phyloP scores from a whole-genome alignment of 768 basidiomycete genomes.

The Lactifluus echinatus region DNA sequence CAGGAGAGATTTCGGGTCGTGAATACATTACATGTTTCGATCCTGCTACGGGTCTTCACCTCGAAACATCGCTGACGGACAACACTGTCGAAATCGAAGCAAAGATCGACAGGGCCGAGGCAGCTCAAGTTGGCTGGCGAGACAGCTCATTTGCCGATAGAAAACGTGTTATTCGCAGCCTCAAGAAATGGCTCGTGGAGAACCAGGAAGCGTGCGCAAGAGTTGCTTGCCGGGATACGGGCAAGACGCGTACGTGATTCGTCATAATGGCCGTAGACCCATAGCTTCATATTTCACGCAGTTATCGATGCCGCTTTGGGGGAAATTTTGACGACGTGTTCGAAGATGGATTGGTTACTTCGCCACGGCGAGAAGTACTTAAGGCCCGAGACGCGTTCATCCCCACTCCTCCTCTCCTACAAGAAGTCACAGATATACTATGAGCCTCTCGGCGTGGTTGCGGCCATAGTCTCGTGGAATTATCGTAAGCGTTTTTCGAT shows the following conservation, averaged over 20 bases:
- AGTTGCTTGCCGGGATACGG: conserved; percentile 88
- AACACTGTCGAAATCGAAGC: conserved; percentile 55
- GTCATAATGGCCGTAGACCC: background rate
- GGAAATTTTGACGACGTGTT: conserved; percentile 90
- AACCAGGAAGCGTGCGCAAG: conserved; percentile 82
- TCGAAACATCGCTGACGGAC: conserved; percentile 72
- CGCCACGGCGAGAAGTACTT: conserved; percentile 75
- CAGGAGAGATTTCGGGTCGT: conserved; percentile 34
- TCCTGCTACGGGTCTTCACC: conserved; percentile 78
- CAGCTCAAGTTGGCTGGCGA: conserved; percentile 68
- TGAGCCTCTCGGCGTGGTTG: conserved; percentile 88
- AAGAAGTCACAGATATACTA: conserved; percentile 75
- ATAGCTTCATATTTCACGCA: conserved; percentile 26
- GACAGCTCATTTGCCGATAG: conserved; percentile 70
- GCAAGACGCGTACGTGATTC: conserved; percentile 73
- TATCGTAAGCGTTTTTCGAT: conserved; percentile 52
- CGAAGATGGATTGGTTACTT: conserved; percentile 90
- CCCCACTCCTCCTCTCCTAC: conserved; percentile 62
- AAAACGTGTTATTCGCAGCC: conserved; percentile 72
- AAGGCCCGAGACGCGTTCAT: conserved; percentile 59
- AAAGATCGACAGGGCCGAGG: conserved; percentile 60
- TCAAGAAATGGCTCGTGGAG: conserved; percentile 88
- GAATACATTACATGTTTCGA: conserved; percentile 88
- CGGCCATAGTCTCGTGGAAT: conserved; percentile 92
- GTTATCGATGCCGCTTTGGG: conserved; percentile 93